Conservation (phyloP, 75 land plant species). For the Pseudotsuga menziesii region DNA sequence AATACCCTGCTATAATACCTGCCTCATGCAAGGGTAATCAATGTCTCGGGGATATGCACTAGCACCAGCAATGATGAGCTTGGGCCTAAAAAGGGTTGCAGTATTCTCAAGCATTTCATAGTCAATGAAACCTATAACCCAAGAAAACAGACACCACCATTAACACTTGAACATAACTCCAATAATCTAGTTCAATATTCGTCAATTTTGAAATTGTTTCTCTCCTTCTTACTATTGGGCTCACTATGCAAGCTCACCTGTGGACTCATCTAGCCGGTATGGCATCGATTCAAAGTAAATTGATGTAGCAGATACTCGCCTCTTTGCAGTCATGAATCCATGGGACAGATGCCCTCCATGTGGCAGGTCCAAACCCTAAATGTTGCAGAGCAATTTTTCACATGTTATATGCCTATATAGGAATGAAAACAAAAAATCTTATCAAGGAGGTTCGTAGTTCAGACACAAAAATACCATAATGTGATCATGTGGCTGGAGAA, state of each 20-base stretch:
- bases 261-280: conserved; percentile 72
- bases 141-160: neutral
- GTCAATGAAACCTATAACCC: conserved; percentile 61
- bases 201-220: neutral
- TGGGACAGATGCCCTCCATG: conserved; percentile 91
- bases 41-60: conserved; percentile 90
- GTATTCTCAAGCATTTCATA: conserved; percentile 86
- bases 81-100: conserved; percentile 76
- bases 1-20: conserved; percentile 32
- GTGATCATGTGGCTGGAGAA: conserved; percentile 89
- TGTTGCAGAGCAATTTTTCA: neutral
- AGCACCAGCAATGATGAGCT: conserved; percentile 85
- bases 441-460: conserved; percentile 6
- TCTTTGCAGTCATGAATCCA: conserved; percentile 85
- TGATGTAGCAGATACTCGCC: conserved; percentile 90
- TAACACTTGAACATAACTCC: neutral
- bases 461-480: conserved; percentile 62
- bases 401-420: neutral
- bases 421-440: conserved; percentile 1
- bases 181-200: neutral
- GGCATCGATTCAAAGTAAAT: conserved; percentile 93
- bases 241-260: conserved; percentile 32
- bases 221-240: neutral
- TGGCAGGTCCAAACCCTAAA: conserved; percentile 75
- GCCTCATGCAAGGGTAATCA: conserved; percentile 84